Conservation (phyloP, 2,329 filamentous ascomycete species). For the Colletotrichum limetticola region DNA sequence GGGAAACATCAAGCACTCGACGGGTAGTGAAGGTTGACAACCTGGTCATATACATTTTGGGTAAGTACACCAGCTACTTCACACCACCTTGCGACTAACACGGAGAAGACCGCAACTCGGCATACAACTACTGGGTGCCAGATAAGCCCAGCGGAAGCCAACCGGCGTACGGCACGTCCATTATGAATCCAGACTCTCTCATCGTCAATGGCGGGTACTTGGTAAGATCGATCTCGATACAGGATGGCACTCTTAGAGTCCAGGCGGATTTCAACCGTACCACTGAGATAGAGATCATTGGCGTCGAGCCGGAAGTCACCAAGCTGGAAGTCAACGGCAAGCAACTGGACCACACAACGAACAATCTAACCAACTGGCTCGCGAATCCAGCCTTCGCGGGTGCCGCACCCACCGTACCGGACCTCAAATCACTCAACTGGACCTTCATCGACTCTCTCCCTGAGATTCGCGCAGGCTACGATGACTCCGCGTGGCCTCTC, state of each 20-base stretch:
- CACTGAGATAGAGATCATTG: constrained; percentile 74
- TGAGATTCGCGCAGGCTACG: constrained; percentile 71
- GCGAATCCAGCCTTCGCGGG: constrained; percentile 41
- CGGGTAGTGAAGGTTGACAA: constrained; percentile 61
- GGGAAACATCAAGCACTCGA: constrained; percentile 64
- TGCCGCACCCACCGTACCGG: constrained; percentile 61
- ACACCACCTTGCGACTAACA: constrained; percentile 2
- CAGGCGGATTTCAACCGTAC: constrained; percentile 80
- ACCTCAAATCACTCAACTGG: constrained; percentile 71
- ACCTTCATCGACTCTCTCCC: constrained; percentile 77
- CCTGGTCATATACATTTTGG: constrained; percentile 66
- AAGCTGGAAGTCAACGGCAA: constrained; percentile 56
- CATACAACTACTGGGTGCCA: constrained; percentile 76
- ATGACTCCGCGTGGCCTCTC: constrained; percentile 74
- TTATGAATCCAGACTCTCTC: constrained; percentile 54
- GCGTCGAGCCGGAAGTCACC: constrained; percentile 66
- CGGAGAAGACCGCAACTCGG: constrained; percentile 67
- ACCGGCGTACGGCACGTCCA: constrained; percentile 46
- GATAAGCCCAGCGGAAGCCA: constrained; percentile 54
- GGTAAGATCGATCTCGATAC: constrained; percentile 67
- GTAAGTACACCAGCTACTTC: constrained; percentile 43
- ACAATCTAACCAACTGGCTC: constrained; percentile 59
- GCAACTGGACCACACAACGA: constrained; percentile 46
- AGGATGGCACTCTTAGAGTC: constrained; percentile 67
- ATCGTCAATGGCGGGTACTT: constrained; percentile 74